Base-by-base conservation (phyloP, 768 basidiomycete genomes). In the Amanita polypyramis region DNA sequence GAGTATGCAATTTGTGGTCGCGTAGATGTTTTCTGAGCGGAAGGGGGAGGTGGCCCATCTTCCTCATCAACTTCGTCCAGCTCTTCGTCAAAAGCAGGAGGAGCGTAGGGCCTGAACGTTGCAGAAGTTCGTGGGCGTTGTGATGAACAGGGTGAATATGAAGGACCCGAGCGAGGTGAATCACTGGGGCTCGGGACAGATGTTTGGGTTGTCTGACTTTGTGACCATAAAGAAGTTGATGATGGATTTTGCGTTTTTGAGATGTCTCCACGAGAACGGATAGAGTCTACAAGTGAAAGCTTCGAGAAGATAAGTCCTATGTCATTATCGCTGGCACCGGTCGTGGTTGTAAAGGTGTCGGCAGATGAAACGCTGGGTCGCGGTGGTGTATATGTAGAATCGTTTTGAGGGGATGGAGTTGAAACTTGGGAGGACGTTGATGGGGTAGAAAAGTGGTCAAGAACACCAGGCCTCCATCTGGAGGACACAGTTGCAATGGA, bases 351-450 rank as follows among this genome's bases (percentile, higher is more conserved):
- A 55, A 66, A 73, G 21, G 80, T 80, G 34, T 73, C 71, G 4
- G 69, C 74, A 21, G 81, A 82, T 30, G 79, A 83, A 45, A 80
- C 68, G 55, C 79, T 81, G 14, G 74, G 78, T 27, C 79, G 73
- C 14, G 79, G 72, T 32, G 64, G 69, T 32, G 72, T 65, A 42
- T 61, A 65, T 7, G 55, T 51, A 12, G 63, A 61, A 39, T 71
- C 75, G 27, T 23, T 34, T 14, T 72, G 69, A 25, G 70, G 66
- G 37, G 65, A 12, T 9, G 44, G 21, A 36, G 35, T 61, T 42
- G 69, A 57, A 43, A 63, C 57, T 70, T 73, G 36, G 74, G 65
- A 25, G 65, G 58, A 43, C 76, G 70, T 45, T 70, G 55, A 47
- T 75, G 70, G 20, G 29, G 47, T 25, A 23, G 73, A 65, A 56